Base-by-base conservation (phyloP, 306 rosid species). In the Fagus crenata region DNA sequence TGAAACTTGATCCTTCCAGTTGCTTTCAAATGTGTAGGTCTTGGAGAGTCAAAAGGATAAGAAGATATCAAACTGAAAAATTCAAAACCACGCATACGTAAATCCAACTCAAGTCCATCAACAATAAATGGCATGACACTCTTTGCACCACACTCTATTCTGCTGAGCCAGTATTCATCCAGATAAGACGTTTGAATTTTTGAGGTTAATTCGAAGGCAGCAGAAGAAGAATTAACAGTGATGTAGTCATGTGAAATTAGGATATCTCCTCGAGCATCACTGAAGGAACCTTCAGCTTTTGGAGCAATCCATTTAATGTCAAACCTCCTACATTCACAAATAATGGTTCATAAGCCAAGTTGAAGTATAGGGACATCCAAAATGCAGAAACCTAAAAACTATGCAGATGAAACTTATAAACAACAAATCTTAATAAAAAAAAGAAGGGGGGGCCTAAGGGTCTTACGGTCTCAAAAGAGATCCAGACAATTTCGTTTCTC, bases 201-300 rank as follows among this genome's bases (percentile, higher is more conserved):
- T 64, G 88, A 75, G 69, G 35, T 72, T 84, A 95, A 84, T 67
- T 92, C 97, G 81, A 92, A 89, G 75, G 95, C 97, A 81, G 86
- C 85, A 68, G 97, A 92, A 77, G 98, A 85, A 77, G 95, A 95
- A 83, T 75, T 84, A 78, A 92, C 81, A 49, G 64, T 81, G 46
- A 92, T 60, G 64, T 79, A 88, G 80, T 94, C 90, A 17, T 90
- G 92, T 6, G 95, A 88, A 72, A 94, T 84, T 78, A 90, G 78
- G 84, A 94, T 86, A 79, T 92, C 93, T 89, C 98, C 98, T 74
- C 97, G 91, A 81, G 95, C 95, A 86, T 90, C 93, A 37, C 85
- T 83, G 36, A 94, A 89, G 58, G 98, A 88, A 67, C 97, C 97
- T 82, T 89, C 95, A 15, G 95, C 96, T 68, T 81, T 82, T 69